These are phyloP conservation scores for Coniferiporia sulphurascens DNA, from an alignment of 1,284 basidiomycete genomes.

Conservation along the genomic window DNA sequence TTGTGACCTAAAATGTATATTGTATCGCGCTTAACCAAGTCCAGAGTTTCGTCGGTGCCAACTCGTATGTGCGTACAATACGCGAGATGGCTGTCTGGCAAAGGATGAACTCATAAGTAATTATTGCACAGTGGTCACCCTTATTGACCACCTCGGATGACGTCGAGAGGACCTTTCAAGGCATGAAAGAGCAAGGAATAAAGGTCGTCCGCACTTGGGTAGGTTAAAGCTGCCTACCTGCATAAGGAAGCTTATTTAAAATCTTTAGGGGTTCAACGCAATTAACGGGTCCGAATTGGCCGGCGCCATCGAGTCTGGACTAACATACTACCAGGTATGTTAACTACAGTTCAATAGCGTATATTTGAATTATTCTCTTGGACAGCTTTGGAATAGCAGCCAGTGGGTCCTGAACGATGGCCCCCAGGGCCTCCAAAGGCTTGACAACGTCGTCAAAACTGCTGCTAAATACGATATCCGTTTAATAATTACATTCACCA, in stretches of 20 bases:
- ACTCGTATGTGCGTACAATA: slow-evolving; percentile 31
- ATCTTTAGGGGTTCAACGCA: slow-evolving; percentile 43
- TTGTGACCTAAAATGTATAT: not conserved
- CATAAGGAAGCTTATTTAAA: no score
- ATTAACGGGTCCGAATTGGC: slow-evolving; percentile 54
- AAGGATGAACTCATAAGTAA: not conserved
- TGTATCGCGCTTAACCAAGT: slow-evolving; percentile 7
- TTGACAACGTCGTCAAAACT: slow-evolving; percentile 58
- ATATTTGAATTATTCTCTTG: no score
- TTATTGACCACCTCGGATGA: slow-evolving; percentile 51
- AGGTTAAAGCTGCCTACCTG: slow-evolving; percentile 8
- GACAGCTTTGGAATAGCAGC: slow-evolving; percentile 44
- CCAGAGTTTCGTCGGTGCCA: slow-evolving; percentile 37
- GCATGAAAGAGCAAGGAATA: slow-evolving; percentile 52
- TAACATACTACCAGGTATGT: slow-evolving; percentile 43
- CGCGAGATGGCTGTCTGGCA: not conserved
- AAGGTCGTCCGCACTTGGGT: slow-evolving; percentile 66
- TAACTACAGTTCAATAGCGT: not conserved
- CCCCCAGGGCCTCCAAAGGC: slow-evolving; percentile 58
- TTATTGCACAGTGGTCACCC: slow-evolving; percentile 46
- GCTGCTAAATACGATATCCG: slow-evolving; percentile 58
- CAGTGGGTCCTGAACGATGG: slow-evolving; percentile 53
- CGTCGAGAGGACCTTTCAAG: slow-evolving; percentile 51
- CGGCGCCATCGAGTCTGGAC: slow-evolving; percentile 41
- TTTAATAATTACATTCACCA: slow-evolving; percentile 59